phyloP scores from a whole-genome alignment of 345 rosid species.

The Gossypium turneri region DNA sequence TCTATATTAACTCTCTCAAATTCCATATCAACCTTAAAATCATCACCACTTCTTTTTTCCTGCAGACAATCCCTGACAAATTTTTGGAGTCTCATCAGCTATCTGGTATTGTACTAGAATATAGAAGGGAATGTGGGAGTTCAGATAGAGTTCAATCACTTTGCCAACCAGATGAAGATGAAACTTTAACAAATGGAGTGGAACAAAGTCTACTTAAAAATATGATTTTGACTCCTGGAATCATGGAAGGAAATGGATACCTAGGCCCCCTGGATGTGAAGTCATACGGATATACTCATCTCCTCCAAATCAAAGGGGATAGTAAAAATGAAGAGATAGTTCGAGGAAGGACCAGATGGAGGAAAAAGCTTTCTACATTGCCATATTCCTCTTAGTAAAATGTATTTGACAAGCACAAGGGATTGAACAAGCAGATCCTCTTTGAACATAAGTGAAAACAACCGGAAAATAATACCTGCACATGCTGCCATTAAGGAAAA shows the following conservation, averaged over 20 bases:
- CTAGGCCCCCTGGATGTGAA: constrained; percentile 27
- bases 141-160: constrained; percentile 55
- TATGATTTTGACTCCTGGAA: constrained; percentile 29
- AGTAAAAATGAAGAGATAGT: constrained; percentile 45
- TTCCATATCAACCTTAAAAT: constrained; percentile 22
- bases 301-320: constrained; percentile 38
- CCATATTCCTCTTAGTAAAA: constrained; percentile 23
- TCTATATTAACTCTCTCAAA: neutral
- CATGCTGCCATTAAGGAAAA: neutral
- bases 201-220: constrained; percentile 29
- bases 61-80: constrained; percentile 54
- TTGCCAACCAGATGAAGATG: constrained; percentile 50
- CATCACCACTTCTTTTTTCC: neutral
- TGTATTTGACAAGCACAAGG: neutral
- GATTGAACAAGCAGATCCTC: constrained; percentile 9
- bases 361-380: constrained; percentile 27
- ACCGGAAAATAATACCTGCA: neutral
- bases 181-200: constrained; percentile 21
- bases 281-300: constrained; percentile 45
- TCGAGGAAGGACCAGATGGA: constrained; percentile 59
- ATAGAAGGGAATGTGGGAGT: constrained; percentile 54
- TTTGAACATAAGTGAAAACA: neutral
- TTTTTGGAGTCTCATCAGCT: constrained; percentile 47
- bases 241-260: constrained; percentile 37
- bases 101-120: constrained; percentile 39